phyloP scores from a whole-genome alignment of 192 early-diverging fungal species.

The Coemansia erecta region DNA sequence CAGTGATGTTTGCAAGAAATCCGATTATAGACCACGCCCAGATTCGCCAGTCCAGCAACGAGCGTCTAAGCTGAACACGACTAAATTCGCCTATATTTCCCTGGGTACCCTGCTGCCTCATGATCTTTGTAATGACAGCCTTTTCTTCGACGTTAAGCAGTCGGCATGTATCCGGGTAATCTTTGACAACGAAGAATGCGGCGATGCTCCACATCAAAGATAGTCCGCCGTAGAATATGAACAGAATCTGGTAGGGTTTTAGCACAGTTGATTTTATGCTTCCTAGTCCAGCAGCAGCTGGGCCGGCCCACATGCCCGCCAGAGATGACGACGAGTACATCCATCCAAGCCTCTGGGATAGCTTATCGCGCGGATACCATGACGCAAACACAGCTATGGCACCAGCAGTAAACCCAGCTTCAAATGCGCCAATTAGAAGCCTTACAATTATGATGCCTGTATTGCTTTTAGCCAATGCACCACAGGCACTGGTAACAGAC shows the following conservation, averaged over 20 bases:
- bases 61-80: not conserved
- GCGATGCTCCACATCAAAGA: constrained; percentile 10
- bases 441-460: constrained; percentile 11
- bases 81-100: constrained; percentile 13
- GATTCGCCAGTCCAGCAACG: constrained; percentile 12
- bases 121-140: constrained; percentile 10
- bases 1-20: constrained; percentile 5
- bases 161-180: constrained; percentile 11
- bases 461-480: constrained; percentile 13
- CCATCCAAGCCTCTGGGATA: constrained; percentile 8
- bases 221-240: constrained; percentile 9
- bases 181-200: constrained; percentile 15
- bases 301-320: constrained; percentile 14
- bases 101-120: constrained; percentile 8
- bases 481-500: constrained; percentile 8
- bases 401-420: constrained; percentile 13
- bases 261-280: constrained; percentile 7
- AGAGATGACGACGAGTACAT: constrained; percentile 12
- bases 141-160: constrained; percentile 7
- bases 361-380: constrained; percentile 17
- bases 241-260: constrained; percentile 13
- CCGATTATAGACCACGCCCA: constrained; percentile 9
- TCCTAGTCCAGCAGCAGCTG: constrained; percentile 13
- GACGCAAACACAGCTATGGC: constrained; percentile 13
- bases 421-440: constrained; percentile 10